Percentiles rank a stretch among this genome's conserved stretches.
phyloP scores from a whole-genome alignment of 1,284 basidiomycete species.

The Coniferiporia sulphurascens region DNA sequence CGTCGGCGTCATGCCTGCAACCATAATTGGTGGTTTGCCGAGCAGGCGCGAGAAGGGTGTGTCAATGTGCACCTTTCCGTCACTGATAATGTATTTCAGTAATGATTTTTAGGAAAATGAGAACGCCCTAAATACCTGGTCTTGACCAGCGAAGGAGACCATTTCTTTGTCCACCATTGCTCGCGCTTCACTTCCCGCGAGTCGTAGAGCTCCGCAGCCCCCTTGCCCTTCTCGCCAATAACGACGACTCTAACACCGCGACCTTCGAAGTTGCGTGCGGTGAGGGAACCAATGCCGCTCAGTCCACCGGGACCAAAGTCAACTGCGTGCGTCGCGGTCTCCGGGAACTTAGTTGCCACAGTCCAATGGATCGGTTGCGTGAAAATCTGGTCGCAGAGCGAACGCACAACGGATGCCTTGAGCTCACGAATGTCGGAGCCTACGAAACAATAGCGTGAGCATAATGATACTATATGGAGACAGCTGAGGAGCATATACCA shows the following conservation, averaged over 20 bases:
- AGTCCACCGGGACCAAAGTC: conserved; percentile 96
- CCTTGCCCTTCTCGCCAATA: conserved; percentile 81
- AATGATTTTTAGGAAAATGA: background rate
- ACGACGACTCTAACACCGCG: conserved; percentile 88
- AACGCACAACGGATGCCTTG: conserved; percentile 67
- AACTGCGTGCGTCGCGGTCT: conserved; percentile 87
- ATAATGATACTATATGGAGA: background rate
- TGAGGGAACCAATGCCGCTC: conserved; percentile 90
- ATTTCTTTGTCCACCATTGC: conserved; percentile 89
- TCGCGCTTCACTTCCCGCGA: conserved; percentile 67
- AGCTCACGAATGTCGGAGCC: conserved; percentile 77
- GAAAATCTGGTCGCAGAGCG: conserved; percentile 92
- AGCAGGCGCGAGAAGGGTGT: conserved; percentile 94
- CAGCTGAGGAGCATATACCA: conserved; percentile 47
- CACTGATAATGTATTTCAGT: conserved; percentile 40
- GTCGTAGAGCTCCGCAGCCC: conserved; percentile 82
- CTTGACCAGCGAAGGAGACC: conserved; percentile 80
- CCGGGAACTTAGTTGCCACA: conserved; percentile 84
- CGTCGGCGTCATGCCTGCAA: conserved; percentile 96
- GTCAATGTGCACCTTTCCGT: conserved; percentile 89
- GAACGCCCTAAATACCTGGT: conserved; percentile 57
- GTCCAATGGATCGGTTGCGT: conserved; percentile 90
- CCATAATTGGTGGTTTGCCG: conserved; percentile 97
- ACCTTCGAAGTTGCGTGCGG: conserved; percentile 87
- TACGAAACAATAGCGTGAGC: conserved; percentile 28